A percentile compares a stretch with the other conserved stretches of the same genome.
Conservation (phyloP, 306 rosid genomes). For the Sphenostylis stenocarpa region DNA sequence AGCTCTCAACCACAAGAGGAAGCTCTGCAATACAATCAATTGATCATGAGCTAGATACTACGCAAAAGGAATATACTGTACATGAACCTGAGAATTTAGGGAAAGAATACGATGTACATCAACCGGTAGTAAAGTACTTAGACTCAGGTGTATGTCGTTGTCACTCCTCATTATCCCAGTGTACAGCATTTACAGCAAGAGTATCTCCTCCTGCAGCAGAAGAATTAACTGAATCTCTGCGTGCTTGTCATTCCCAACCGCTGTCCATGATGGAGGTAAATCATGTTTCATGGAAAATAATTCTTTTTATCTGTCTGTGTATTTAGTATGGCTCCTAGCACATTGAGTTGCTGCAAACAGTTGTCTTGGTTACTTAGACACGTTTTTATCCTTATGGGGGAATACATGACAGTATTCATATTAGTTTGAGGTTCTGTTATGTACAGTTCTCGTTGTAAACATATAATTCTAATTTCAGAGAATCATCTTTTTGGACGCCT, state of each 20-base stretch:
- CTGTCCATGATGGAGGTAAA: conserved; percentile 82
- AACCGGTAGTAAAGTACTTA: conserved; percentile 51
- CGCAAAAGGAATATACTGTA: conserved; percentile 39
- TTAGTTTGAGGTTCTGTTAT: conserved; percentile 2
- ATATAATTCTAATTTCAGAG: not conserved
- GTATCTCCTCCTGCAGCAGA: conserved; percentile 58
- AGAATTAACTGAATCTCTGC: conserved; percentile 48
- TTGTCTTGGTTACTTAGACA: not conserved
- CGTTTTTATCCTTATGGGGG: not conserved
- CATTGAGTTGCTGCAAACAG: not conserved
- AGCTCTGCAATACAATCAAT: conserved; percentile 48
- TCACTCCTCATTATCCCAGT: conserved; percentile 72
- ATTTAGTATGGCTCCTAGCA: not conserved
- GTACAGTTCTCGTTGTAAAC: conserved; percentile 1
- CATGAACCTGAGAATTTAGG: conserved; percentile 35
- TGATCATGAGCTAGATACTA: conserved; percentile 37
- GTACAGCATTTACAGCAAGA: conserved; percentile 48
- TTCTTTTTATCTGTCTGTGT: not conserved
- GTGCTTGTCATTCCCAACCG: conserved; percentile 82
- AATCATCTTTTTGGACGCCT: conserved; percentile 16
- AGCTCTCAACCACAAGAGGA: conserved; percentile 43
- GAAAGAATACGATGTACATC: conserved; percentile 40
- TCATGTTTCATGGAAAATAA: not conserved
- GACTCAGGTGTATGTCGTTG: conserved; percentile 70
- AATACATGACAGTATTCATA: conserved; percentile 7